Base-by-base conservation (phyloP, 345 rosid genomes). In the Excoecaria cochinchinensis region DNA sequence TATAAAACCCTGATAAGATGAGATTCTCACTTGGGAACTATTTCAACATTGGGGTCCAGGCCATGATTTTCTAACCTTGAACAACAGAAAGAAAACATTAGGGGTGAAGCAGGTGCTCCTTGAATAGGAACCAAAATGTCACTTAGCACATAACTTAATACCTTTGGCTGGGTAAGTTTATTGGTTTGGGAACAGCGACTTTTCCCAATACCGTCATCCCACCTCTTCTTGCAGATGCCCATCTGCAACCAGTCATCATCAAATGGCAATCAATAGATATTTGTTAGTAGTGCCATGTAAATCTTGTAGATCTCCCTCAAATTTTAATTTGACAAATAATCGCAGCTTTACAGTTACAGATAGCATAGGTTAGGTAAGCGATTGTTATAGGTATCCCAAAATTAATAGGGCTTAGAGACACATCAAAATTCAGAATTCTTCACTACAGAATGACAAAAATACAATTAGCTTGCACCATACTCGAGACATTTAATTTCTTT, bases 141-240 rank as follows among this genome's bases (percentile, higher is more conserved):
- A 63, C 22, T 60, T 7, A 62, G 67, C 47, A 59, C 8, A 53
- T 61, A 64, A 70, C 40, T 56, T 66, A 58, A 78, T 89, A 96
- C 99, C 93, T 92, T 82, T 96, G 99, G 84, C 99, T 96, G 38
- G 99, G 99, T 80, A 96, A 81, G 77, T 96, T 96, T 69, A 96
- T 93, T 40, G 99, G 99, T 82, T 93, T 96, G 4, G 99, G 99
- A 79, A 93, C 98, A 68, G 91, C 86, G 71, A 96, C 94, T 84
- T 96, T 96, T 76, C 99, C 99, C 84, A 96, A 80, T 71, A 89
- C 88, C 74, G 92, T 90, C 99, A 96, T 90, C 72, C 94, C 92
- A 71, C 97, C 83, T 87, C 95, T 89, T 86, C 97, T 89, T 80
- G 87, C 74, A 83, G 97, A 71, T 79, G 89, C 83, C 97, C 94